Conservation (phyloP, 441 rosid species). For the Flueggea neowawraea region DNA sequence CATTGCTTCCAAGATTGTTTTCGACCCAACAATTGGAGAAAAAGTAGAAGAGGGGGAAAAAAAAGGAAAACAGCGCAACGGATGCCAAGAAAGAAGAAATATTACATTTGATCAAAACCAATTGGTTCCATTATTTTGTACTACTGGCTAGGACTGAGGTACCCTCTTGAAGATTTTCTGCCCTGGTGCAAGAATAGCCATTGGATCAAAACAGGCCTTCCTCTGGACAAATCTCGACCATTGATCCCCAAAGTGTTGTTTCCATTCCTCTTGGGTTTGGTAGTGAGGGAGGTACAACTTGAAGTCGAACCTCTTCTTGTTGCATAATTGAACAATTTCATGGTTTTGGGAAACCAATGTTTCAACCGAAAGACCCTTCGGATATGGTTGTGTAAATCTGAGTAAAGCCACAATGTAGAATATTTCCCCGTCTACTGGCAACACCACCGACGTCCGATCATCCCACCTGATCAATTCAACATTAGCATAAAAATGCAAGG, state of each 20-base stretch:
- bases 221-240: slow-evolving; percentile 66
- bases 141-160: slow-evolving; percentile 9
- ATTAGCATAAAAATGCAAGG: background rate
- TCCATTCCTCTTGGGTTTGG: slow-evolving; percentile 68
- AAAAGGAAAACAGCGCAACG: no score
- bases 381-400: slow-evolving; percentile 40
- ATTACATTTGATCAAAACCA: slow-evolving; percentile 20
- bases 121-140: background rate
- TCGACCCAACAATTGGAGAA: background rate
- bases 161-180: slow-evolving; percentile 67
- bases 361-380: slow-evolving; percentile 33
- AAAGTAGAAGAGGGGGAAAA: no score
- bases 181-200: slow-evolving; percentile 89
- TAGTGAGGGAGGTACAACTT: slow-evolving; percentile 89
- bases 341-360: slow-evolving; percentile 64
- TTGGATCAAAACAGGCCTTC: slow-evolving; percentile 70
- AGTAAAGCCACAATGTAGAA: slow-evolving; percentile 93
- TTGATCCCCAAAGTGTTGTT: slow-evolving; percentile 68
- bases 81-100: background rate
- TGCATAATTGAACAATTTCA: slow-evolving; percentile 58
- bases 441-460: slow-evolving; percentile 50
- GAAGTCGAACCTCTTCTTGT: slow-evolving; percentile 48
- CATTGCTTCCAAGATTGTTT: slow-evolving; percentile 20
- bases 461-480: slow-evolving; percentile 55
- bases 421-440: slow-evolving; percentile 69